Conservation (phyloP, 306 rosid species). For the Prunus padus region DNA sequence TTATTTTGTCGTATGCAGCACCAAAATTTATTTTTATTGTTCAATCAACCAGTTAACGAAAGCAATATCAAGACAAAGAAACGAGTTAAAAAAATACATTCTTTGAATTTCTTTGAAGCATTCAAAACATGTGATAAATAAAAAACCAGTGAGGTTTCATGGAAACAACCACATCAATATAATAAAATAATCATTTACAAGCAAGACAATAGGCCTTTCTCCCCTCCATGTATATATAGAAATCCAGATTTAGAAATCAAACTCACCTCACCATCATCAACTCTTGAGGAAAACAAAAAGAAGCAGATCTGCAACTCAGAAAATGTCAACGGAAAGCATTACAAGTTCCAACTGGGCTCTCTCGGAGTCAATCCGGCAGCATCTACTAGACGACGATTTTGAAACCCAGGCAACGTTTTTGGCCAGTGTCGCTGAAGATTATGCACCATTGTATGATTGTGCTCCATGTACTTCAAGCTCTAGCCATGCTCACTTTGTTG, state of each 20-base stretch:
- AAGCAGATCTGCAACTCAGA: neutral
- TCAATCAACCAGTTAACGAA: neutral
- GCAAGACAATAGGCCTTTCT: neutral
- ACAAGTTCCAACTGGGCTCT: constrained; percentile 16
- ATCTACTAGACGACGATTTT: constrained; percentile 26
- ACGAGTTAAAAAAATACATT: no score
- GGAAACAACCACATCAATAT: neutral
- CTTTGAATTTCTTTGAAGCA: neutral
- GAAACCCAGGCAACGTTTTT: neutral
- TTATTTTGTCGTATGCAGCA: no score
- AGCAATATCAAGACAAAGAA: no score
- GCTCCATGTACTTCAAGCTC: neutral
- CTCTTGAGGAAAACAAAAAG: neutral
- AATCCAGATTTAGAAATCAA: neutral
- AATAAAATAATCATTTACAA: neutral
- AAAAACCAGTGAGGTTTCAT: neutral
- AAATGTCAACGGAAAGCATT: constrained; percentile 11
- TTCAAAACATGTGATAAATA: neutral
- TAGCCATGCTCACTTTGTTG: neutral
- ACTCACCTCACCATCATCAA: neutral
- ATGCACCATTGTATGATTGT: neutral
- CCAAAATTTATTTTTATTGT: neutral
- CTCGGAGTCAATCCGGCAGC: constrained; percentile 25
- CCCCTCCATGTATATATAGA: neutral
- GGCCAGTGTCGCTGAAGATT: neutral